Conservation (phyloP, 2,329 filamentous ascomycete species). For the Aspergillus awamori region DNA sequence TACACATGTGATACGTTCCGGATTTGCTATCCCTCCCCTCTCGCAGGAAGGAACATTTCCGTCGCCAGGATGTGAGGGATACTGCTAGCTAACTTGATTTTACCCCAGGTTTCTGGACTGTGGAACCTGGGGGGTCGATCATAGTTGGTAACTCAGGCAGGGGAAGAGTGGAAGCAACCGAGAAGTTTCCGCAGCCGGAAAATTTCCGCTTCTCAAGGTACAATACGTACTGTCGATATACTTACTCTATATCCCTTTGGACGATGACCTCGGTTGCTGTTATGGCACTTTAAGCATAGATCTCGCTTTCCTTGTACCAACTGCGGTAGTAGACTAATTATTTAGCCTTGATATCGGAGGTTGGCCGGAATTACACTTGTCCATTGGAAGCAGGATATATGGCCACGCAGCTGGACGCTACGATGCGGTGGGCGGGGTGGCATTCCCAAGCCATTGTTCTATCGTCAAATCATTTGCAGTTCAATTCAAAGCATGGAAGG, state of each 20-base stretch:
- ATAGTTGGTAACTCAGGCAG: constrained; percentile 1
- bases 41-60: constrained; percentile 28
- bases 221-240: neutral
- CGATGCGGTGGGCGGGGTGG: too few species aligned
- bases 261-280: too few species aligned
- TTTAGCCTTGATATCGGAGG: neutral
- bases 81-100: constrained; percentile 16
- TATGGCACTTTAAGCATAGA: too few species aligned
- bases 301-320: too few species aligned
- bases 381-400: neutral
- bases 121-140: neutral
- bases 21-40: constrained; percentile 8
- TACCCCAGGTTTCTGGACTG: neutral
- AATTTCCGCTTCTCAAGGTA: constrained; percentile 20
- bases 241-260: neutral
- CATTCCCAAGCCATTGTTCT: too few species aligned
- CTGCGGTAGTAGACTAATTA: too few species aligned
- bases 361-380: neutral
- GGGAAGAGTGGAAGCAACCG: constrained; percentile 16
- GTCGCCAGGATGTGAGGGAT: constrained; percentile 7
- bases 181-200: constrained; percentile 29
- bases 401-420: neutral
- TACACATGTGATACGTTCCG: neutral
- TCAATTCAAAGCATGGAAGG: too few species aligned
- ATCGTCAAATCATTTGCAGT: too few species aligned